Evolutionary conservation across 2,329 filamentous ascomycete species (phyloP).

Genomic region (Pseudogymnoascus sp.): DNA sequence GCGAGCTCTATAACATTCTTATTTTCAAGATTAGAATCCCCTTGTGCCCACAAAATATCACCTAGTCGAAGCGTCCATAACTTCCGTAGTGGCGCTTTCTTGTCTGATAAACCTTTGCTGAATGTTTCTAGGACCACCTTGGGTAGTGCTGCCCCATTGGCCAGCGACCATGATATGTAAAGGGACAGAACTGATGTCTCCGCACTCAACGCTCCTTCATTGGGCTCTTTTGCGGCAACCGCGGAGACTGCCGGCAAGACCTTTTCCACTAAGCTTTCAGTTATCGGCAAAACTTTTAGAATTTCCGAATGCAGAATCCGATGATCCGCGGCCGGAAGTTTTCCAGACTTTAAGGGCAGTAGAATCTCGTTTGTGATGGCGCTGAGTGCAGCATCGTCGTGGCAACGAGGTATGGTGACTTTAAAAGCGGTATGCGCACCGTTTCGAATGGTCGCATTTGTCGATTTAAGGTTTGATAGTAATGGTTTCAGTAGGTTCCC

Average conservation of each 20-base stretch:
- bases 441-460: slow-evolving; percentile 66
- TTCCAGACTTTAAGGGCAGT: slow-evolving; percentile 70
- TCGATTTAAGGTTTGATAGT: slow-evolving; percentile 85
- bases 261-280: slow-evolving; percentile 53
- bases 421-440: slow-evolving; percentile 70
- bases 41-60: slow-evolving; percentile 55
- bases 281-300: slow-evolving; percentile 56
- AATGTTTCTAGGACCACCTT: slow-evolving; percentile 63
- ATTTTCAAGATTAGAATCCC: slow-evolving; percentile 38
- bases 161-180: slow-evolving; percentile 54
- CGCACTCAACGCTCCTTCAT: slow-evolving; percentile 69
- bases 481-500: slow-evolving; percentile 75
- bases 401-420: slow-evolving; percentile 54
- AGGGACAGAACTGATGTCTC: slow-evolving; percentile 65
- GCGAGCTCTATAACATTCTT: slow-evolving; percentile 42
- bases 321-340: slow-evolving; percentile 78
- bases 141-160: slow-evolving; percentile 52
- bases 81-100: slow-evolving; percentile 67
- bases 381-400: slow-evolving; percentile 48
- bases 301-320: slow-evolving; percentile 76
- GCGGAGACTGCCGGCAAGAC: slow-evolving; percentile 58
- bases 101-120: slow-evolving; percentile 76
- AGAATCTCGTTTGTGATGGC: slow-evolving; percentile 72
- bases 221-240: slow-evolving; percentile 75
- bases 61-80: slow-evolving; percentile 73